phyloP scores from a whole-genome alignment of 768 basidiomycete genomes.

The Phlebiopsis flavidoalba region DNA sequence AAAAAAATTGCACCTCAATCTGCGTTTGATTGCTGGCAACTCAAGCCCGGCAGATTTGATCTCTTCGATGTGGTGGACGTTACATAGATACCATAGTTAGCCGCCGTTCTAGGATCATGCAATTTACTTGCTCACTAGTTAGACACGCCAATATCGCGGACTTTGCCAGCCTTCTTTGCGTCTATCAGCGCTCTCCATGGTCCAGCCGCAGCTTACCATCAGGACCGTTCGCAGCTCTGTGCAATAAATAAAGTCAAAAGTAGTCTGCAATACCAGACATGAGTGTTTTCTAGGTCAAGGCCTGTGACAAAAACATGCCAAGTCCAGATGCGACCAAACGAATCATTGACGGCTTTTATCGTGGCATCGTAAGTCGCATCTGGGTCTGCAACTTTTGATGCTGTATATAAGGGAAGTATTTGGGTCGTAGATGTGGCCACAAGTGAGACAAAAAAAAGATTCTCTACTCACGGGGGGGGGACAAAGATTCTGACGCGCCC shows the following conservation, averaged over 20 bases:
- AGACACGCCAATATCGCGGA: conserved; percentile 73
- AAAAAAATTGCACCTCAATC: conserved; percentile 68
- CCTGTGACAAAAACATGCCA: conserved; percentile 33
- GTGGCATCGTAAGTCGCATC: conserved; percentile 62
- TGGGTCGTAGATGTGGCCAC: too few relatives aligned
- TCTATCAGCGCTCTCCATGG: conserved; percentile 70
- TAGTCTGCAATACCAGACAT: conserved; percentile 38
- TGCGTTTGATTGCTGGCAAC: conserved; percentile 75
- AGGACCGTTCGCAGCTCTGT: conserved; percentile 65
- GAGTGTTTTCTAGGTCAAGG: background rate
- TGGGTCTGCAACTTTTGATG: conserved; percentile 57
- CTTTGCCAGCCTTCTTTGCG: conserved; percentile 57
- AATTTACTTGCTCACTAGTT: conserved; percentile 64
- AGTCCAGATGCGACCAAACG: conserved; percentile 54
- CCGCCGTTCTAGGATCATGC: background rate
- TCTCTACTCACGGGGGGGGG: conserved; percentile 57
- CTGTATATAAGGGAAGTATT: conserved; percentile 33
- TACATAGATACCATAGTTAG: conserved; percentile 32
- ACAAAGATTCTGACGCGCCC: conserved; percentile 65
- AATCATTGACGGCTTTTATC: conserved; percentile 51
- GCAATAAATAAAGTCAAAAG: conserved; percentile 78
- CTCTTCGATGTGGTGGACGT: conserved; percentile 69
- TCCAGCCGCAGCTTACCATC: conserved; percentile 61
- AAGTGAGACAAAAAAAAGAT: background rate
- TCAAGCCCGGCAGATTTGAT: conserved; percentile 57